Conservation (phyloP, 202 grass and related monocot species). For the Elaeis oleifera region DNA sequence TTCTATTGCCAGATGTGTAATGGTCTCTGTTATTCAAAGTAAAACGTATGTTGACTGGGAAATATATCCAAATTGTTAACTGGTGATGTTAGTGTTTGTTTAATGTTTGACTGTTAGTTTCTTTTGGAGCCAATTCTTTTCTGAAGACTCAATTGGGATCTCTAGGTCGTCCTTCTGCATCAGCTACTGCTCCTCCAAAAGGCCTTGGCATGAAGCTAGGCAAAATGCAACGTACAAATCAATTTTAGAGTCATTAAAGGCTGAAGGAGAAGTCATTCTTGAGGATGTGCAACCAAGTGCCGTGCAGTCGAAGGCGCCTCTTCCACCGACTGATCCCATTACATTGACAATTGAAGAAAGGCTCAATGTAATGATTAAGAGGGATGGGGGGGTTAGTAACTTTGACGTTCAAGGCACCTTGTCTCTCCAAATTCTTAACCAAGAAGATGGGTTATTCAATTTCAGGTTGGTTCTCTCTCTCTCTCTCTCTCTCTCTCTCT, state of each 20-base stretch:
- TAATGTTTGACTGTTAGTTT: too few relatives aligned
- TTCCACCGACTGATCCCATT: conserved; percentile 65
- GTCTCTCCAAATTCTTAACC: conserved; percentile 67
- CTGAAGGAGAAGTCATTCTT: conserved; percentile 85
- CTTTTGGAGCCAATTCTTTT: too few relatives aligned
- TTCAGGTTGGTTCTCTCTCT: conserved; percentile 38
- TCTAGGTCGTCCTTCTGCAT: conserved; percentile 45
- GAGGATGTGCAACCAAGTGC: conserved; percentile 48
- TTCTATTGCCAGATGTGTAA: too few relatives aligned
- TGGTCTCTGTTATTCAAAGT: too few relatives aligned
- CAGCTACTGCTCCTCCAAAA: conserved; percentile 43
- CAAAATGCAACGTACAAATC: conserved; percentile 55
- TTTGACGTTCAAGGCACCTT: conserved; percentile 83
- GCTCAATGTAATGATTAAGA: conserved; percentile 54
- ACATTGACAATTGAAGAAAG: conserved; percentile 83
- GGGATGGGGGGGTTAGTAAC: conserved; percentile 60
- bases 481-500: too few relatives aligned
- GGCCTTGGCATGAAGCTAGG: conserved; percentile 68
- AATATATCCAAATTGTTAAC: too few relatives aligned
- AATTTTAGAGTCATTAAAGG: conserved; percentile 74
- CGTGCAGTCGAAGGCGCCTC: conserved; percentile 38
- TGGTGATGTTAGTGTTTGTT: too few relatives aligned
- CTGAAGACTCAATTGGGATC: neutral
- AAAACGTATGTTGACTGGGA: too few relatives aligned
- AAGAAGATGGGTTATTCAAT: conserved; percentile 58